Evolutionary conservation across 1,284 basidiomycete species (phyloP).

Genomic region (Golubevia pallescens): DNA sequence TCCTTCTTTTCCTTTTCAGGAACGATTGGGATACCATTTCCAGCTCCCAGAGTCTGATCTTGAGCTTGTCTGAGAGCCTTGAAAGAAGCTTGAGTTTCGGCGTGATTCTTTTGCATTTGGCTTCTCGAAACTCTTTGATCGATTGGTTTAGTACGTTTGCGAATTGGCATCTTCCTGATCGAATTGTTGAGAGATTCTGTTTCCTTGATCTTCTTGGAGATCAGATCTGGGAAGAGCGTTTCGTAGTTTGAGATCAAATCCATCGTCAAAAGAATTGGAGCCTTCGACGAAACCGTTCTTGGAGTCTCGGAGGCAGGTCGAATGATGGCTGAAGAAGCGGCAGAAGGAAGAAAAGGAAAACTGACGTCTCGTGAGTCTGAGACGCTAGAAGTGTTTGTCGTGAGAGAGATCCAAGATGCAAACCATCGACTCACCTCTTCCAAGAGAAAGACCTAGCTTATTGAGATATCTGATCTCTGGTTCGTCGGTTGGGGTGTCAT

Average conservation of each 20-base stretch:
- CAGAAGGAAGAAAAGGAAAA: not conserved
- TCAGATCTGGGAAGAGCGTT: constrained; percentile 77
- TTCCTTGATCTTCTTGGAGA: constrained; percentile 82
- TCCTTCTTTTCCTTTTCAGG: not conserved
- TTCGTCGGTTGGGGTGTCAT: constrained; percentile 71
- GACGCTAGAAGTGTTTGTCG: constrained; percentile 11
- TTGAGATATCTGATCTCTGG: constrained; percentile 77
- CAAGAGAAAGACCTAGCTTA: constrained; percentile 84
- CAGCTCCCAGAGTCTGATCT: not conserved
- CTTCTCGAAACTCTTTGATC: constrained; percentile 76
- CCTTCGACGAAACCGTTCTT: constrained; percentile 78
- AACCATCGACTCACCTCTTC: constrained; percentile 73
- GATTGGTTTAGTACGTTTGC: constrained; percentile 84
- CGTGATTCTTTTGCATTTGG: not conserved
- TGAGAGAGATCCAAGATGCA: not conserved
- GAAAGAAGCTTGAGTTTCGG: not conserved
- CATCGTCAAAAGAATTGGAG: constrained; percentile 74
- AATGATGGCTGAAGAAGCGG: constrained; percentile 71
- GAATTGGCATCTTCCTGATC: constrained; percentile 74
- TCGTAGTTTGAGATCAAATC: constrained; percentile 82
- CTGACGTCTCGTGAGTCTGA: not conserved
- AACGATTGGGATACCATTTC: not conserved
- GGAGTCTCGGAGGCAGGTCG: constrained; percentile 83
- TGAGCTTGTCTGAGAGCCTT: not conserved
- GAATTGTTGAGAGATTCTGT: constrained; percentile 67